These are phyloP conservation scores for Huntiella abstrusa DNA, from an alignment of 2,329 filamentous ascomycete species.

Conservation along the genomic window DNA sequence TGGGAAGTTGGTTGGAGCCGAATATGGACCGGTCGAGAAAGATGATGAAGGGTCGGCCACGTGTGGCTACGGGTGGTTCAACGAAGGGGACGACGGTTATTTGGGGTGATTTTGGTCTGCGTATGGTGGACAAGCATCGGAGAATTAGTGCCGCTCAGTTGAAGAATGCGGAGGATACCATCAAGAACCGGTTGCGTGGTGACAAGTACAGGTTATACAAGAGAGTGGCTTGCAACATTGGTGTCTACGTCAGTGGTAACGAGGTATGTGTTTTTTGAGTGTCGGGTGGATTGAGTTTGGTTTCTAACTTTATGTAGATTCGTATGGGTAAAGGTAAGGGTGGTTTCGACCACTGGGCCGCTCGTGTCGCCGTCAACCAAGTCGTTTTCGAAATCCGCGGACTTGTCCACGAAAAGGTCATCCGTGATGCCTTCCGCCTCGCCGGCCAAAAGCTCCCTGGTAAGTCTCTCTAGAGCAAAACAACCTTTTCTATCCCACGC, in stretches of 20 bases:
- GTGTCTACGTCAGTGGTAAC: constrained; percentile 88
- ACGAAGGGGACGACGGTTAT: constrained; percentile 84
- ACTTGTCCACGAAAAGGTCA: constrained; percentile 83
- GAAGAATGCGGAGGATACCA: constrained; percentile 83
- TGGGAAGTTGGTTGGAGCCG: constrained; percentile 67
- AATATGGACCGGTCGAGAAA: constrained; percentile 57
- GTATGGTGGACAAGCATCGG: constrained; percentile 84
- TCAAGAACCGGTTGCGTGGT: constrained; percentile 71
- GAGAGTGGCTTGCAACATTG: constrained; percentile 77
- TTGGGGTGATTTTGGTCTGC: constrained; percentile 89
- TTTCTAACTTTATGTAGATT: constrained; percentile 28
- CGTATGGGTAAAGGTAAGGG: constrained; percentile 99
- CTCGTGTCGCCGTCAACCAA: constrained; percentile 74
- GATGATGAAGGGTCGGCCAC: constrained; percentile 79
- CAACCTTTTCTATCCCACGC: neutral
- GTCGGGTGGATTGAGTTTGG: neutral
- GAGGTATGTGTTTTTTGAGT: constrained; percentile 39
- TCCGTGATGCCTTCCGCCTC: constrained; percentile 78
- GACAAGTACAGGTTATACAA: constrained; percentile 88
- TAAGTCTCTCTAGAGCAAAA: constrained; percentile 23
- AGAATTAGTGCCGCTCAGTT: constrained; percentile 74
- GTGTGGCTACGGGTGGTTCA: constrained; percentile 79
- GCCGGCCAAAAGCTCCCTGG: constrained; percentile 90
- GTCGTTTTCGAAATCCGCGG: constrained; percentile 87
- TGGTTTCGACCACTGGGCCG: constrained; percentile 90